phyloP scores from a whole-genome alignment of 495 filamentous ascomycete genomes.

The Wilcoxina mikolae region DNA sequence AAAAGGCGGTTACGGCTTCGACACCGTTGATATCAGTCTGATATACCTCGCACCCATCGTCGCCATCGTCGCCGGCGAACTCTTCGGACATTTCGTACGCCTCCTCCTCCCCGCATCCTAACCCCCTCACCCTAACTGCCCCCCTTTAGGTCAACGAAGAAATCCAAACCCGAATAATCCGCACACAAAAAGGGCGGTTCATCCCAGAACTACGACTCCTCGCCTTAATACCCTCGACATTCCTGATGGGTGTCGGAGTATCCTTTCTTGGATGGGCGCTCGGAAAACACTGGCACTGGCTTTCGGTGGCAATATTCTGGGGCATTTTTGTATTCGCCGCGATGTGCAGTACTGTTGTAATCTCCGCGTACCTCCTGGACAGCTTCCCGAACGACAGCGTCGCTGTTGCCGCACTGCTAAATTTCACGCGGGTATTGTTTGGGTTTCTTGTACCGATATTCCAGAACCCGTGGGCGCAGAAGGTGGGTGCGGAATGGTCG shows the following conservation, averaged over 20 bases:
- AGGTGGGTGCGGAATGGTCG: constrained; percentile 15
- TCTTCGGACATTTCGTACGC: constrained; percentile 24
- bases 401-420: constrained; percentile 18
- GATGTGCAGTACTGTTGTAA: constrained; percentile 22
- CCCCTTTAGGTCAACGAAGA: constrained; percentile 17
- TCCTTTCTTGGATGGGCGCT: constrained; percentile 14
- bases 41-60: constrained; percentile 24
- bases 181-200: constrained; percentile 12
- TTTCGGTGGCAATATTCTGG: constrained; percentile 19
- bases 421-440: constrained; percentile 23
- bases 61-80: constrained; percentile 18
- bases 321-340: constrained; percentile 19
- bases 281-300: constrained; percentile 16
- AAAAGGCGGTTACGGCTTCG: constrained; percentile 20
- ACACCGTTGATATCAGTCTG: constrained; percentile 11
- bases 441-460: constrained; percentile 23
- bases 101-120: not conserved
- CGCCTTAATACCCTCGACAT: constrained; percentile 13
- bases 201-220: constrained; percentile 19
- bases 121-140: not conserved
- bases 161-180: constrained; percentile 14
- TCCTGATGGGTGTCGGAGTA: constrained; percentile 12
- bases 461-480: constrained; percentile 15
- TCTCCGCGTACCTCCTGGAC: constrained; percentile 21
- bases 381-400: constrained; percentile 21